Conservation (phyloP, 2,329 filamentous ascomycete genomes). For the Arthrobotrys sinensis region DNA sequence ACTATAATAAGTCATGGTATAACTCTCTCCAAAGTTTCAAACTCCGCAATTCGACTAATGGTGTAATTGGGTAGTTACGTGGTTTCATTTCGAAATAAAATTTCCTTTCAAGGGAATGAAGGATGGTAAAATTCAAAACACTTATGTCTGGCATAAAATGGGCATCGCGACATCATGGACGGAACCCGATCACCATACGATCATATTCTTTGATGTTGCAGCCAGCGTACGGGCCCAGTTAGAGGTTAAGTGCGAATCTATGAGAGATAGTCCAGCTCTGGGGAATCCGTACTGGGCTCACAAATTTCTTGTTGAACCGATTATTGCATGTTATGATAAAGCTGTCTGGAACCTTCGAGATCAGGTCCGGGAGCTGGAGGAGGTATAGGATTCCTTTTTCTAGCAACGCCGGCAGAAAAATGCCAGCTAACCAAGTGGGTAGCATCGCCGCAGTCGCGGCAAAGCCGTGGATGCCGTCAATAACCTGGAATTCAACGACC, state of each 20-base stretch:
- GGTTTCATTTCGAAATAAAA: slow-evolving; percentile 24
- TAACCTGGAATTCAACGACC: neutral
- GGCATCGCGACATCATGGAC: neutral
- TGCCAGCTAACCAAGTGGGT: neutral
- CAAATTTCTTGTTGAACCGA: slow-evolving; percentile 2
- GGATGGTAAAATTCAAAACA: neutral
- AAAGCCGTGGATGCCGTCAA: neutral
- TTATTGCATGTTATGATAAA: neutral
- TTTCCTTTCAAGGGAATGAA: neutral
- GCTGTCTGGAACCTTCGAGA: slow-evolving; percentile 24
- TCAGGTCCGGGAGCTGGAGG: neutral
- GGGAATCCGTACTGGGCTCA: slow-evolving; percentile 4
- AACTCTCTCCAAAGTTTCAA: too few relatives aligned
- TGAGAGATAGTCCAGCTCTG: neutral
- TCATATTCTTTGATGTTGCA: slow-evolving; percentile 12
- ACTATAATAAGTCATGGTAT: neutral
- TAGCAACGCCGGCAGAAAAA: neutral
- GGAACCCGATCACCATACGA: neutral
- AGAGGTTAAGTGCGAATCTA: neutral
- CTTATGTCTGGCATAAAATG: slow-evolving; percentile 3
- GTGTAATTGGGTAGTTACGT: too few relatives aligned
- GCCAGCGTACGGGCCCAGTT: neutral
- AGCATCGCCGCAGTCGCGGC: neutral
- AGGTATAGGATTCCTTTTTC: neutral
- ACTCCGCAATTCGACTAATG: too few relatives aligned